Evolutionary conservation across 176 grass and related monocot species (phyloP), one percentile per base, ranked within the genome.

Genomic region (Coix lacrymajobi): DNA sequence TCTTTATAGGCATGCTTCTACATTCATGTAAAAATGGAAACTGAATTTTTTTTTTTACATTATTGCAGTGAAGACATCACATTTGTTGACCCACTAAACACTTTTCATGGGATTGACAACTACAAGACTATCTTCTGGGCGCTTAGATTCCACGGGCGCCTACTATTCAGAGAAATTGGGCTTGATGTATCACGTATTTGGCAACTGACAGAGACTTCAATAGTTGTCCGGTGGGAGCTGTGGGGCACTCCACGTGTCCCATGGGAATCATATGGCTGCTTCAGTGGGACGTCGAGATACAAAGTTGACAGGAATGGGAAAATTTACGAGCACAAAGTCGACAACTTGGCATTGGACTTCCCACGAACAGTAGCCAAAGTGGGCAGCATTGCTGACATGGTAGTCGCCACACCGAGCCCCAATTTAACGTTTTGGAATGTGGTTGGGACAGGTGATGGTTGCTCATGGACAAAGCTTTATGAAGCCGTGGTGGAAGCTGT

Each of bases 101-200:
- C 93, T 20, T 99, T 99, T 52, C 83, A 87, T 65, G 96, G 96
- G 43, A 85, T 95, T 7, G 87, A 96, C 63, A 99, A 96, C 85
- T 99, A 99, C n/a, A 95, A 91, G 66, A 83, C 88, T 39, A 93
- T 99, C 56, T 96, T 99, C 86, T 99, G 93, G 96, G 93, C 96
- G 49, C 87, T 99, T 28, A 87, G 91, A 33, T 95, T 99, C 68
- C 96, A 99, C 22, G 90, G 92, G 6, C 78, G 88, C 39, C 86
- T 96, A 31, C 78, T 99, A 8, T 99, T 99, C 73, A 75, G 73
- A 1, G 93, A 99, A 65, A 99, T 93, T 37, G 83, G 89, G 58
- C 86, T 99, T 13, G 85, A 95, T 24, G 88, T 99, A 75, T 87
- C 82, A 11, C 93, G 96, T 41, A 87, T 99, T 41, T 99, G 92